Evolutionary conservation across 345 rosid genomes (phyloP).

Genomic region (Anacardium occidentale): DNA sequence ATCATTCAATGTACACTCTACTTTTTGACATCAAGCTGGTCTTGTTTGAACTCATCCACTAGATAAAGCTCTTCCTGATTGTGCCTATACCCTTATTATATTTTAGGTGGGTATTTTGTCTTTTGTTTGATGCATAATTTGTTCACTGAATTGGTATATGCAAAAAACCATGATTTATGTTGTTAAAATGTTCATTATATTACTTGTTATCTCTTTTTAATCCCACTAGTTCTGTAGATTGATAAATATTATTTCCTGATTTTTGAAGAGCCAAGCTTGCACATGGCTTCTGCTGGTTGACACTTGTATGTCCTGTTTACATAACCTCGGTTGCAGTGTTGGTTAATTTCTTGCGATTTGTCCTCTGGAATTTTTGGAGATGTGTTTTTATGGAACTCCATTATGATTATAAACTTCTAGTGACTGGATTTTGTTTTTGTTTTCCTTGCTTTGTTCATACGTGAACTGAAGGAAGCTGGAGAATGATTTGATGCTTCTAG

Average conservation of each 20-base stretch:
- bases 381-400: not conserved
- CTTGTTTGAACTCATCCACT: too few relatives aligned
- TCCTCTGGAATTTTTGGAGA: not conserved
- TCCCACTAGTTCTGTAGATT: not conserved
- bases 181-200: not conserved
- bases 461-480: not conserved
- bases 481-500: not conserved
- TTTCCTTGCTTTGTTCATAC: not conserved
- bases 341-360: not conserved
- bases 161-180: not conserved
- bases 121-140: not conserved
- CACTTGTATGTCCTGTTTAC: not conserved
- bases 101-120: not conserved
- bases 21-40: constrained; percentile 3
- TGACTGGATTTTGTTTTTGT: not conserved
- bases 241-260: not conserved
- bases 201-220: not conserved
- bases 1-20: not conserved
- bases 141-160: not conserved
- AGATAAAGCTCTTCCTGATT: constrained; percentile 16
- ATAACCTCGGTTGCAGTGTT: not conserved
- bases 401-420: not conserved
- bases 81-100: not conserved
- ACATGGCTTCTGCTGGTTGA: not conserved
- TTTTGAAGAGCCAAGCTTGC: not conserved